Evolutionary conservation across 2,329 filamentous ascomycete genomes (phyloP), one percentile per base, ranked within the genome.

Genomic region (Penicillium janthinellum): DNA sequence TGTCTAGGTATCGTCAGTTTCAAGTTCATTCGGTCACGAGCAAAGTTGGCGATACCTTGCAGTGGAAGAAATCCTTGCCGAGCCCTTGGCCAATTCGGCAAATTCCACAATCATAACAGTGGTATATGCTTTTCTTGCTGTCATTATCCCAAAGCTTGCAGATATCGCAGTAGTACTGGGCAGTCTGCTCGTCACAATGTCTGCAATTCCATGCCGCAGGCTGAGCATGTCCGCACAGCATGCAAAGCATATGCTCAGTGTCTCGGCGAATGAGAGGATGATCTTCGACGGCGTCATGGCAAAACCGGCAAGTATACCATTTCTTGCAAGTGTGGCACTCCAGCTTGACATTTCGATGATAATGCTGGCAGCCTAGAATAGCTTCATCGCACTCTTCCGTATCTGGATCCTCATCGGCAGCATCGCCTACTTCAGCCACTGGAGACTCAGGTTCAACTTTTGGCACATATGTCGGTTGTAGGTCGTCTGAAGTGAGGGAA

Each of bases 131-230:
- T 75, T 96, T 97, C 66, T 87, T 88, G 56, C 88, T 86, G 67
- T 97, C 91, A 71, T 98, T 92, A 71, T 98, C 94, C 95, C 95
- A 99, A 1, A 99, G 83, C 77, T 97, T 97, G 82, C 95, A 99
- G 57, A 95, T 90, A 56, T 87, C 85, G 78, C 95, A 99, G 73
- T 96, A 99, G 75, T 98, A 98, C 71, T 90, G 90, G 12, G 94
- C 92, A 6, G 91, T 86, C 59, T 87, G 85, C 66, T 88, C 86
- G 17, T 88, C 89, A 73, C 95, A 99, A 57, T 86, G 83, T 53
- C 84, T 82, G 74, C 95, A 99, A 54, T 86, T 83, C 64, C 96
- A 91, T 34, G 86, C 87, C 3, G 90, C 93, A 58, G 86, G 86
- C 70, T 99, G 95, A 1, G 95, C 89, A 57, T 90, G 91, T 6